Evolutionary conservation across 495 filamentous ascomycete genomes (phyloP), one percentile per base, ranked within the genome.

Genomic region (Rhizodiscina lignyota): DNA sequence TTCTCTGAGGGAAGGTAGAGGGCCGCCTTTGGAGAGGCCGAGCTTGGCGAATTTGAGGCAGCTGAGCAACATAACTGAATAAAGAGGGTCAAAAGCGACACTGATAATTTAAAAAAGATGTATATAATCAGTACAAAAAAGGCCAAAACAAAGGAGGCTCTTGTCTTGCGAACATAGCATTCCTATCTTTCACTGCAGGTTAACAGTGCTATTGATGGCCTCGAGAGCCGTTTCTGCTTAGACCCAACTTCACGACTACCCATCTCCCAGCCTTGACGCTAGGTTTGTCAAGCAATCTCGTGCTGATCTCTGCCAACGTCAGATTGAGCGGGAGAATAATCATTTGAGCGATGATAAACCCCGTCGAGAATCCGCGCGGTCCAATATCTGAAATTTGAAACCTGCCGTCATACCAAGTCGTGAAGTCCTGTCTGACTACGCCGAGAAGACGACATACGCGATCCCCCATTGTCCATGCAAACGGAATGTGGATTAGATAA

Each of bases 401-500:
- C 18, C 33, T 39, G 19, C 33, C 15, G 8, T 39, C 30, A 18
- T 18, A 39, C 36, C 36, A 39, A 15, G 15, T 35, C 27, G 23
- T 13, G 6, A 15, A 26, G 10, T 34, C 18, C 19, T 30, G 21
- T 23, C 38, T 28, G 39, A 41, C 13, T 8, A 6, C 24, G 24
- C 24, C 24, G 13, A 27, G 18, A 16, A 41, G 5, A n/a, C 41
- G 12, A 22, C 18, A n/a, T 11, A 38, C 12, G 21, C 35, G 38
- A 12, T 20, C 38, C 17, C 38, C 35, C 12, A 38, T 4, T 5
- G 20, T 19, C 10, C 24, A 32, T n/a, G 33, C 13, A 15, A 39
- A 19, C n/a, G 36, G 36, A 16, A 39, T 32, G 18, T 39, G 36
- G 4, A 32, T 18, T 8, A 39, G 36, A 18, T 39, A 39, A 20